Evolutionary conservation across 352 stramenopile genomes (phyloP), one percentile per base, ranked within the genome.

Genomic region (Globisporangium carolinianum): DNA sequence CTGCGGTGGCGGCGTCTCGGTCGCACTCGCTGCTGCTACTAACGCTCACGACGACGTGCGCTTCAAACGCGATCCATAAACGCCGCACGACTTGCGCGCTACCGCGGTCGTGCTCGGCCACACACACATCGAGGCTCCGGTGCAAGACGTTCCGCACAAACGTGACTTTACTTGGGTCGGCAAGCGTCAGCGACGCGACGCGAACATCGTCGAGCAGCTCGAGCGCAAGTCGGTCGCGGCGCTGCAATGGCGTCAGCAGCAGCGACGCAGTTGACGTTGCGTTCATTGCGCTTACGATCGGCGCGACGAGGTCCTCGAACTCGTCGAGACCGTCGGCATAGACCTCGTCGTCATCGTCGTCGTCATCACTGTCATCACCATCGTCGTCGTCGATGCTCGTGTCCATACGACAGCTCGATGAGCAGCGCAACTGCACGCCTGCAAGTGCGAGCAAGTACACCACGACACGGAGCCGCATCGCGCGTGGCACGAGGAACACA

Each of bases 61-160:
- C 55, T 68, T 83, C 67, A 61, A 72, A 75, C 53, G 72, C 63
- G 71, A 87, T 76, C 71, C 72, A 77, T 2, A 87, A 24, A 11
- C 66, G 72, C 52, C 83, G 82, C 6, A 84, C 18, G 6, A 60
- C 42, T 35, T 36, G 46, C 15, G 36, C 11, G 10, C 39, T 15
- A 2, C 62, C 43, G 0, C 55, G 50, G 53, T 72, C 61, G 8
- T 38, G 14, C 10, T 45, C 18, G 17, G 49, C 35, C 64, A 54
- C 10, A 65, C 81, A 15, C 55, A 53, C n/a, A 54, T 54, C 38
- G 66, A 73, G n/a, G 4, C 58, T 52, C 59, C 74, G 65, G 0
- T 36, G 45, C 35, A 86, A 73, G 5, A 73, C 39, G 53, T 69
- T 61, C 37, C 75, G 77, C 12, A 82, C 56, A 55, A 83, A 87